Percentiles rank a stretch among this genome's conserved stretches.
Evolutionary conservation across 805 yeast genomes (phyloP).

Genomic region (Priceomyces fermenticarens): DNA sequence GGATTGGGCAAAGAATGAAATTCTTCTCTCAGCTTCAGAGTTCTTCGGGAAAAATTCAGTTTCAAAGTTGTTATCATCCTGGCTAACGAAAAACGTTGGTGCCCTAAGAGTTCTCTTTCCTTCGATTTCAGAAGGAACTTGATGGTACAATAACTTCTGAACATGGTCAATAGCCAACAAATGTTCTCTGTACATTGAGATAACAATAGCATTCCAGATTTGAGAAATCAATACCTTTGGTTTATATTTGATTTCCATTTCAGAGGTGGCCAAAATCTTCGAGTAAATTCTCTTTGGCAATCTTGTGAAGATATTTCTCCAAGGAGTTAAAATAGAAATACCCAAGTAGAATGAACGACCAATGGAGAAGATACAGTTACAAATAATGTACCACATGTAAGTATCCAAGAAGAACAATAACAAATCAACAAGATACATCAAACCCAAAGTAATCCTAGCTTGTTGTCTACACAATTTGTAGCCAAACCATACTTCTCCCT

Average conservation of each 20-base stretch:
- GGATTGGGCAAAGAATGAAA: conserved; percentile 98
- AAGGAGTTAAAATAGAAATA: conserved; percentile 97
- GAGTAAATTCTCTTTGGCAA: conserved; percentile 98
- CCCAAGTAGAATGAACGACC: conserved; percentile 98
- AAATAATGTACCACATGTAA: conserved; percentile 96
- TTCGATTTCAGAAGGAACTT: conserved; percentile 96
- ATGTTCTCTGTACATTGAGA: conserved; percentile 99
- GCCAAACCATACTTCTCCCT: conserved; percentile 92
- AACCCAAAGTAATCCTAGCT: conserved; percentile 83
- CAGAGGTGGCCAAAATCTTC: conserved; percentile 95
- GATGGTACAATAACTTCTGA: conserved; percentile 94
- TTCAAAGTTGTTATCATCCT: conserved; percentile 91
- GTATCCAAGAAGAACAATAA: conserved; percentile 97
- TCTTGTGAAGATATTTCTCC: conserved; percentile 98
- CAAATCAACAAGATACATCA: conserved; percentile 91
- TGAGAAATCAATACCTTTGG: conserved; percentile 98
- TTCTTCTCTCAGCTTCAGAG: conserved; percentile 99
- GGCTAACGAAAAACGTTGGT: conserved; percentile 97
- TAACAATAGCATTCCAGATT: conserved; percentile 98
- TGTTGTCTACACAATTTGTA: conserved; percentile 75
- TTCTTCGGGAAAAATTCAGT: conserved; percentile 96
- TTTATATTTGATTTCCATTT: conserved; percentile 98
- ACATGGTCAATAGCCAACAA: conserved; percentile 97
- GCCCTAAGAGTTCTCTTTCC: conserved; percentile 98
- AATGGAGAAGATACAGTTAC: conserved; percentile 92